Percentiles rank a stretch among this genome's conserved stretches.
phyloP scores from a whole-genome alignment of 306 rosid species.

The Senna tora region DNA sequence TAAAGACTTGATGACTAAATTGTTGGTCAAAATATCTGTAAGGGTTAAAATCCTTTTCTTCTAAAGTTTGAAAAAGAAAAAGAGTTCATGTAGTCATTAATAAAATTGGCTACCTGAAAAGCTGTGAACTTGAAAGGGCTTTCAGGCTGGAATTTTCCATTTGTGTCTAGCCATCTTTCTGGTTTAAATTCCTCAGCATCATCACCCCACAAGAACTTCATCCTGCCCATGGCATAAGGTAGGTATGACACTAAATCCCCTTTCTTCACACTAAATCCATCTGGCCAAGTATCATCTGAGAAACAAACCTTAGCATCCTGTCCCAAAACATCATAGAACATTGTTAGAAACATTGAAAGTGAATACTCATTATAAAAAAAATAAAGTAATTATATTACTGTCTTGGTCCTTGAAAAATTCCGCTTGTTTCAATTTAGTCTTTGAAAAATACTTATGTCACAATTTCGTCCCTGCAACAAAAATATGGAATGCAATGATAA shows the following conservation, averaged over 20 bases:
- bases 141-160: constrained; percentile 51
- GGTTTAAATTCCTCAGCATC: constrained; percentile 69
- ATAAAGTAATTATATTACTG: no score
- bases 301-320: constrained; percentile 58
- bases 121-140: constrained; percentile 70
- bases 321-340: constrained; percentile 9
- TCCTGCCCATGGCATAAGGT: constrained; percentile 71
- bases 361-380: not conserved
- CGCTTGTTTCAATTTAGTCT: no score
- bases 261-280: constrained; percentile 60
- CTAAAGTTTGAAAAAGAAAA: no score
- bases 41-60: no score
- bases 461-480: no score
- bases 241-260: constrained; percentile 52
- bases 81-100: not conserved
- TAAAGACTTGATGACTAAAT: no score
- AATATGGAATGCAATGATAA: no score
- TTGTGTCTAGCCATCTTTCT: constrained; percentile 61
- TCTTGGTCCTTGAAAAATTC: no score
- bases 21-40: no score
- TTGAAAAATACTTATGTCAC: no score
- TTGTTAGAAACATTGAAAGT: constrained; percentile 21
- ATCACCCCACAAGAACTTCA: constrained; percentile 73
- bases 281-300: constrained; percentile 61
- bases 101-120: constrained; percentile 46